Conservation (phyloP, 345 rosid species). For the Acer saccharum region DNA sequence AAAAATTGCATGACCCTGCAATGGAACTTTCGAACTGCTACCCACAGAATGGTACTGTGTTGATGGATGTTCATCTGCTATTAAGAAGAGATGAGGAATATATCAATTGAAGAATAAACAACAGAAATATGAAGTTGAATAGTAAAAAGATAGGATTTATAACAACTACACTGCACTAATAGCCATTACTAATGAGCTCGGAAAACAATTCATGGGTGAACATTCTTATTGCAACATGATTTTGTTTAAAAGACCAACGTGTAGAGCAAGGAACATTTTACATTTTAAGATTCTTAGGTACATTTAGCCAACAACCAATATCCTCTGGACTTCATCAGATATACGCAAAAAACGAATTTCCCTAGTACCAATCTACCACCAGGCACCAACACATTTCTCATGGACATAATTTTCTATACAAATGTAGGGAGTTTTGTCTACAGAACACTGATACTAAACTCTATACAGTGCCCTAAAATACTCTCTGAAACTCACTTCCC, state of each 20-base stretch:
- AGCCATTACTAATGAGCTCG: background rate
- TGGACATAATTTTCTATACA: background rate
- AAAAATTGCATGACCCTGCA: constrained; percentile 44
- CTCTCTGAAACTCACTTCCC: background rate
- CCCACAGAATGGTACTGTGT: constrained; percentile 46
- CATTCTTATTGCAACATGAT: background rate
- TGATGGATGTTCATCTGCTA: constrained; percentile 46
- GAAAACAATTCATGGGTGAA: background rate
- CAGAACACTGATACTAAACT: background rate
- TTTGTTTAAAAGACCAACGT: background rate
- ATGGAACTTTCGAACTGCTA: constrained; percentile 68
- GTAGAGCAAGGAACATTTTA: background rate
- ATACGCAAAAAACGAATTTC: background rate
- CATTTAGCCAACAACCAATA: background rate
- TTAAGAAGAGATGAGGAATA: constrained; percentile 18
- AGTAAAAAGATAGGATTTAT: background rate
- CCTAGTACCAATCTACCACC: background rate
- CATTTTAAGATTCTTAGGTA: background rate
- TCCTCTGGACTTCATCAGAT: background rate
- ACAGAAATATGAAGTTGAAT: background rate
- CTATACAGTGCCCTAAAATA: background rate
- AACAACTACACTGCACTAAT: background rate
- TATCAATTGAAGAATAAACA: background rate
- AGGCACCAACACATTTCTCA: background rate
- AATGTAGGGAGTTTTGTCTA: background rate